These are phyloP conservation scores for Quillaja saponaria DNA, from an alignment of 306 rosid genomes.

Conservation along the genomic window DNA sequence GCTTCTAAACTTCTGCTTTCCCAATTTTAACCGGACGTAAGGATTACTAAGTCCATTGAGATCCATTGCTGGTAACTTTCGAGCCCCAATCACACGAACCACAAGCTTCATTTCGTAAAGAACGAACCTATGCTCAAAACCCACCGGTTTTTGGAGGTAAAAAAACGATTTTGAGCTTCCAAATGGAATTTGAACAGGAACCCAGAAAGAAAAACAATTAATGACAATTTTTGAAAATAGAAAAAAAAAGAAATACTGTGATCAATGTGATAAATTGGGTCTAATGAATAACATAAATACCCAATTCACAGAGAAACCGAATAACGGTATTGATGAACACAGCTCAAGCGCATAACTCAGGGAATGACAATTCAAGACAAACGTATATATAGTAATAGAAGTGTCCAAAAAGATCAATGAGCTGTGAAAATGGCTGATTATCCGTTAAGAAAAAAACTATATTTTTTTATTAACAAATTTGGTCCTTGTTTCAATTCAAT, in stretches of 20 bases:
- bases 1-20: constrained; percentile 74
- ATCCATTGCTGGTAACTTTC: constrained; percentile 57
- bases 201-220: constrained; percentile 17
- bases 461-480: constrained; percentile 1
- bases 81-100: constrained; percentile 82
- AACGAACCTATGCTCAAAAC: not conserved
- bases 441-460: not conserved
- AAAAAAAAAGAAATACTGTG: too few species aligned
- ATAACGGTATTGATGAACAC: constrained; percentile 21
- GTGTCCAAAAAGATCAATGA: constrained; percentile 15
- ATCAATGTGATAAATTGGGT: not conserved
- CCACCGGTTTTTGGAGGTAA: not conserved
- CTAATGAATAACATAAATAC: not conserved
- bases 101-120: constrained; percentile 60
- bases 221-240: too few species aligned
- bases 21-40: constrained; percentile 75
- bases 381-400: too few species aligned
- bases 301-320: constrained; percentile 4
- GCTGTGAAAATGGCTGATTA: constrained; percentile 25
- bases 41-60: constrained; percentile 67
- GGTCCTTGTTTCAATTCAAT: not conserved
- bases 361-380: constrained; percentile 4
- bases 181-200: not conserved
- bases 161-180: constrained; percentile 17
- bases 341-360: constrained; percentile 17